These are phyloP conservation scores for Ophiostoma ips DNA, from an alignment of 2,329 filamentous ascomycete species.

Conservation along the genomic window DNA sequence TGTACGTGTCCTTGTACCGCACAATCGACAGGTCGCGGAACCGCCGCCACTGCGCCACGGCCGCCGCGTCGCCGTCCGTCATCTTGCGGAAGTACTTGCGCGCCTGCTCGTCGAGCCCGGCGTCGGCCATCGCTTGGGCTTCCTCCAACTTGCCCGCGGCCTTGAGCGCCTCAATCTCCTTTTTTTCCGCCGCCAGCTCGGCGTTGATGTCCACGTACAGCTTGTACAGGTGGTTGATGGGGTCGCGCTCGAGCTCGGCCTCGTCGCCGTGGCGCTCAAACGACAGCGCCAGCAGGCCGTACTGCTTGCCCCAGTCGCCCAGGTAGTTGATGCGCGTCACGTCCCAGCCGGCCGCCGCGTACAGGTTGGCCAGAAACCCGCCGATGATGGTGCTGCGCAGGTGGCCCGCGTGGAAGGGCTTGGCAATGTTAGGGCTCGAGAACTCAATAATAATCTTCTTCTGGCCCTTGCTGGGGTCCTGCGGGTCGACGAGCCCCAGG, in stretches of 20 bases:
- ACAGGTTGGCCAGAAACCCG: conserved; percentile 60
- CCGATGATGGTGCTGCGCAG: conserved; percentile 68
- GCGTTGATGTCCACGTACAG: conserved; percentile 68
- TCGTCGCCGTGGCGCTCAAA: conserved; percentile 65
- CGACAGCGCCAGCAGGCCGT: conserved; percentile 56
- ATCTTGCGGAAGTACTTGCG: conserved; percentile 59
- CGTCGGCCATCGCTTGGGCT: conserved; percentile 33
- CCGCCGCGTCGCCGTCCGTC: conserved; percentile 50
- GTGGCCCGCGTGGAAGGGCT: conserved; percentile 70
- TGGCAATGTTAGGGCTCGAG: conserved; percentile 75
- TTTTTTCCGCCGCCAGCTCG: conserved; percentile 53
- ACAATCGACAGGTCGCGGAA: conserved; percentile 55
- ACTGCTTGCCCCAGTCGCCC: conserved; percentile 73
- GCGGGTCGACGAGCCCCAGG: conserved; percentile 45
- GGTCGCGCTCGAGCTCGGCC: conserved; percentile 54
- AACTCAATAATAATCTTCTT: conserved; percentile 68
- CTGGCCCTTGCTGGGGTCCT: conserved; percentile 43
- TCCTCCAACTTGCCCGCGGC: conserved; percentile 41
- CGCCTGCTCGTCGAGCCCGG: conserved; percentile 58
- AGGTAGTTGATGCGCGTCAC: conserved; percentile 64
- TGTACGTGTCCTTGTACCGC: conserved; percentile 54
- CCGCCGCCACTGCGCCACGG: conserved; percentile 48
- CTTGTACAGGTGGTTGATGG: conserved; percentile 70
- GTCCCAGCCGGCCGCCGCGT: conserved; percentile 58
- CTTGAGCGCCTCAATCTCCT: conserved; percentile 44